Evolutionary conservation across 2,329 filamentous ascomycete species (phyloP), one percentile per base, ranked within the genome.

Genomic region (Stemphylium beticola): DNA sequence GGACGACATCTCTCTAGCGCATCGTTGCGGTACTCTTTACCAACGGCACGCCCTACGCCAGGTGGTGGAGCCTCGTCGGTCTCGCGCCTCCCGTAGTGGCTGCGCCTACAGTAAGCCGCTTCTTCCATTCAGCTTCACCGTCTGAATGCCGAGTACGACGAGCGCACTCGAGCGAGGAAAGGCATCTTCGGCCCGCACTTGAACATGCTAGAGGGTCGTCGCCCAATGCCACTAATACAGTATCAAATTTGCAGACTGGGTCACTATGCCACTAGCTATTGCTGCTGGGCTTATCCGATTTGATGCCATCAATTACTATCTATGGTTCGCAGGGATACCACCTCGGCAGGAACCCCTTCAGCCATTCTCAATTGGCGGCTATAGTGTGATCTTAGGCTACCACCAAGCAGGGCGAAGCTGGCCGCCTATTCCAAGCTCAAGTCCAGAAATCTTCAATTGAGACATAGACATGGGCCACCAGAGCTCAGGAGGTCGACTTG

Each of bases 51-150:
- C 60, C 60, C 52, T 62, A 56, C 60, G 60, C 49, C 56, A 58
- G 51, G 54, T 44, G 54, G 45, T 59, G 49, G 53, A 58, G 60
- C 59, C 65, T 61, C 53, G 40, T 51, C 45, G 11, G 38, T 20
- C 36, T 49, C 20, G 24, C 38, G 38, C 31, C 37, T 15, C 38
- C 24, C 34, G 26, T 41, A 26, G 38, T 34, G 9, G 59, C 59
- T 67, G 64, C 64, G 59, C 64, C 64, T 54, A 53, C 49, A 57
- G 50, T 47, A 53, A 59, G 49, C 53, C 57, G 50, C 58, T 20
- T 36, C 26, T 11, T 29, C 26, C 26, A 29, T 29, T 29, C 26
- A 29, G 18, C 42, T 36, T 36, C 18, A 32, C 31, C 42, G 4
- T 41, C 22, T 9, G 15, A n/a, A 8, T 12, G 17, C 31, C 22